Conservation (phyloP, 106 monocot species). For the Allium fistulosum region DNA sequence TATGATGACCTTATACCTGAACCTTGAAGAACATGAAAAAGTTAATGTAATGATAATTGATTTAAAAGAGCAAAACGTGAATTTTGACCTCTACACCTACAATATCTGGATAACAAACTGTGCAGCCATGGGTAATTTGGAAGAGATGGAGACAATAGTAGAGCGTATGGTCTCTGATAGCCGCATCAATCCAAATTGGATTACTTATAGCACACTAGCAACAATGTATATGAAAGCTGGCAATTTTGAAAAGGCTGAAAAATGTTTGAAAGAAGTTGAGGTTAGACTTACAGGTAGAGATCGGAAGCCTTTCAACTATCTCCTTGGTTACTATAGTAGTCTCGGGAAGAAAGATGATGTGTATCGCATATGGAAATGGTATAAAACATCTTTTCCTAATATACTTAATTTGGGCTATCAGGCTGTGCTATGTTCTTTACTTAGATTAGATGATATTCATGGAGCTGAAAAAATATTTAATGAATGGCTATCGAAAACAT, state of each 20-base stretch:
- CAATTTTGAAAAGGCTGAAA: conserved; percentile 58
- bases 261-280: conserved; percentile 70
- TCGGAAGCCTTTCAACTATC: conserved; percentile 60
- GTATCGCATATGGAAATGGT: conserved; percentile 82
- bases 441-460: conserved; percentile 54
- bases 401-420: conserved; percentile 78
- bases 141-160: conserved; percentile 73
- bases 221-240: conserved; percentile 71
- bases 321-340: conserved; percentile 62
- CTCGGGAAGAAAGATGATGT: conserved; percentile 72
- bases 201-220: conserved; percentile 75
- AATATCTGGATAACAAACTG: conserved; percentile 92
- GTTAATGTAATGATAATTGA: conserved; percentile 44
- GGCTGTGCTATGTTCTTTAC: conserved; percentile 59
- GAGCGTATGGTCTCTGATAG: conserved; percentile 42
- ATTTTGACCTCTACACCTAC: conserved; percentile 63
- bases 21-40: conserved; percentile 56
- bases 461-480: conserved; percentile 63
- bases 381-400: conserved; percentile 55
- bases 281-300: conserved; percentile 72
- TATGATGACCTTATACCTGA: conserved; percentile 94
- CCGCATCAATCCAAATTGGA: conserved; percentile 70
- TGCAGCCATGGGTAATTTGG: conserved; percentile 43
- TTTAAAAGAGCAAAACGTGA: conserved; percentile 55
- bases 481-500: conserved; percentile 53